Evolutionary conservation across 192 early-diverging fungal species (phyloP), one percentile per base, ranked within the genome.

Genomic region (Pilaira anomala): DNA sequence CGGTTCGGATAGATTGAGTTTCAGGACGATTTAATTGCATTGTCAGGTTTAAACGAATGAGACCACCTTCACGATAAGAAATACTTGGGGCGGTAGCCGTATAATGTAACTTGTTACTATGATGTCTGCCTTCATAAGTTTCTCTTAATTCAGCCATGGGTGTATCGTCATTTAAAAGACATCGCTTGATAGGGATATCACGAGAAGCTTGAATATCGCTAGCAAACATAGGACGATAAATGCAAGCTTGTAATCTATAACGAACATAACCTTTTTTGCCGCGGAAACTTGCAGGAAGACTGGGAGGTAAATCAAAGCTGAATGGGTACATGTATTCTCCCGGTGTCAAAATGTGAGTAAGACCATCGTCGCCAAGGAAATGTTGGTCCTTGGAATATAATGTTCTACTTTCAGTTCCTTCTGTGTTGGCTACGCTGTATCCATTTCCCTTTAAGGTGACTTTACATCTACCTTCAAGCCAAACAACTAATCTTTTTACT

Each of bases 211-310:
- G 67, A 26, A 81, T 71, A 30, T 81, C 76, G 28, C 61, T 78
- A 56, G 64, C 62, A 48, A 78, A 77, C 33, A 78, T 46, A 7
- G 79, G 74, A 0, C 79, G 73, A 16, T 72, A 66, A 16, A 81
- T 50, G 7, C 63, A 56, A 9, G 73, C 67, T 2, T 66, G 63
- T 14, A 81, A 54, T 29, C 70, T 72, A 44, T 81, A 81, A 5
- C 74, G 67, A 21, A 81, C 74, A 14, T 75, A 78, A 7, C 79
- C 79, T 55, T 73, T 72, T 48, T 74, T 81, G 19, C 76, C 76
- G 28, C 66, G 63, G 53, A 76, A 81, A 3, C 71, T 74, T 8
- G 76, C 71, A 8, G 79, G 79, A 13, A 81, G 33, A 0, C 71
- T 61, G 25, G 65, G 45, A 12, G 71, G 65, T 13, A 72, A 39